Evolutionary conservation across 2,329 filamentous ascomycete genomes (phyloP).

Genomic region (Myriosclerotinia curreyana): DNA sequence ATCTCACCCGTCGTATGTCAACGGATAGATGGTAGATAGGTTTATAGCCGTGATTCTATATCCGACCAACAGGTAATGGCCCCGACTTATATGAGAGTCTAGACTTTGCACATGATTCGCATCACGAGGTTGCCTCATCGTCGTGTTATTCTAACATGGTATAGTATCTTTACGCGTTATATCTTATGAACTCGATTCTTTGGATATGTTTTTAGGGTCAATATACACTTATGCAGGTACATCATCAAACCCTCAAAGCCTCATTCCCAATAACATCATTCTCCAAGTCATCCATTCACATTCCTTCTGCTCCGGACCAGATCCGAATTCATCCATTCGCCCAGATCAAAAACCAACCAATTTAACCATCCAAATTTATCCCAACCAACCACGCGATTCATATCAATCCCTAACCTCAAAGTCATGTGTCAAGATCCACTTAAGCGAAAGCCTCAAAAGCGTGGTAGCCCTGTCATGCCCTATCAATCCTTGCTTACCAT

Average conservation of each 20-base stretch:
- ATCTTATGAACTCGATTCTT: background rate
- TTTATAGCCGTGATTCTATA: too few species aligned
- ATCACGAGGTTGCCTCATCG: background rate
- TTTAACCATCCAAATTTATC: background rate
- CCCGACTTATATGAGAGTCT: background rate
- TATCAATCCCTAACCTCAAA: background rate
- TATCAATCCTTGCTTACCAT: conserved; percentile 1
- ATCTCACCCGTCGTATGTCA: background rate
- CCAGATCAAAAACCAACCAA: too few species aligned
- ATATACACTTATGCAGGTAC: conserved; percentile 10
- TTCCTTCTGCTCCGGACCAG: background rate
- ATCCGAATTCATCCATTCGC: background rate
- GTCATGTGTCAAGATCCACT: background rate
- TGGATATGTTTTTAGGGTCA: background rate
- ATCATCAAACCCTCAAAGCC: background rate
- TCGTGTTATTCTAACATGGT: background rate
- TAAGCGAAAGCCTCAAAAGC: background rate
- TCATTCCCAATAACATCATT: background rate
- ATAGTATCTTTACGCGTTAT: too few species aligned
- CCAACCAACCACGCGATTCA: background rate
- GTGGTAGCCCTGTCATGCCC: conserved; percentile 10
- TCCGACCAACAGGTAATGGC: too few species aligned
- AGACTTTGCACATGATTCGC: background rate
- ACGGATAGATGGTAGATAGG: background rate
- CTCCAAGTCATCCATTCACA: background rate